A percentile compares a stretch with the other conserved stretches of the same genome.
Conservation (phyloP, 164 flowering plant species). For the Vitis amurensis region DNA sequence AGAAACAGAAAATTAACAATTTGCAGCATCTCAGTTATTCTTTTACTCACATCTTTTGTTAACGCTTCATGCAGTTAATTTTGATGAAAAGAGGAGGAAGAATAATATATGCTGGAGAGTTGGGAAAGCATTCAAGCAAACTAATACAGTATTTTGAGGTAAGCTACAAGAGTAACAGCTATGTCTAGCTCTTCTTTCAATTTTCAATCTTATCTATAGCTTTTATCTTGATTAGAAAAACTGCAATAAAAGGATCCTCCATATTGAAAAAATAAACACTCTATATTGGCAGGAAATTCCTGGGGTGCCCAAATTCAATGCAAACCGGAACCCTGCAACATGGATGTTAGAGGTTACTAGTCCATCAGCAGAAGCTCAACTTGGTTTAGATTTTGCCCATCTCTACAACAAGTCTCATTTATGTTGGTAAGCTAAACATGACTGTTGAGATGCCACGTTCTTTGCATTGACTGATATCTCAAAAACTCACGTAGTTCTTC, state of each 20-base stretch:
- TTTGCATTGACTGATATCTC: too few relatives aligned
- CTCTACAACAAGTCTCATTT: slow-evolving; percentile 28
- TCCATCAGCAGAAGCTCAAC: slow-evolving; percentile 31
- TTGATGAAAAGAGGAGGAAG: slow-evolving; percentile 44
- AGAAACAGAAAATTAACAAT: too few relatives aligned
- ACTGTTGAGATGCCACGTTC: too few relatives aligned
- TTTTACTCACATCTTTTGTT: not conserved
- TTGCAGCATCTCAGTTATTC: not conserved
- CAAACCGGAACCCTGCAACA: slow-evolving; percentile 45
- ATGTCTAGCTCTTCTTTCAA: not conserved
- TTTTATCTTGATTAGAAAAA: not conserved
- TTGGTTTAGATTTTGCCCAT: slow-evolving; percentile 37
- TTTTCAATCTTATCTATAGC: not conserved
- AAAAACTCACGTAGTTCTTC: not conserved
- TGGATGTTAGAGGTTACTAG: slow-evolving; percentile 47
- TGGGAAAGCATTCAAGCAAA: slow-evolving; percentile 34
- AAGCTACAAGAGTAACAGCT: not conserved
- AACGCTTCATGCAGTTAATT: slow-evolving; percentile 29
- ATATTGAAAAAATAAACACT: not conserved
- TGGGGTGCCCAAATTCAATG: slow-evolving; percentile 37
- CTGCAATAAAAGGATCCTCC: not conserved
- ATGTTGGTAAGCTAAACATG: slow-evolving; percentile 21
- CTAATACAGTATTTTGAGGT: slow-evolving; percentile 41
- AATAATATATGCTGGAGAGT: slow-evolving; percentile 33
- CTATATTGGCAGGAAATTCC: slow-evolving; percentile 26